Evolutionary conservation across 306 rosid genomes (phyloP).

Genomic region (Delonix regia): DNA sequence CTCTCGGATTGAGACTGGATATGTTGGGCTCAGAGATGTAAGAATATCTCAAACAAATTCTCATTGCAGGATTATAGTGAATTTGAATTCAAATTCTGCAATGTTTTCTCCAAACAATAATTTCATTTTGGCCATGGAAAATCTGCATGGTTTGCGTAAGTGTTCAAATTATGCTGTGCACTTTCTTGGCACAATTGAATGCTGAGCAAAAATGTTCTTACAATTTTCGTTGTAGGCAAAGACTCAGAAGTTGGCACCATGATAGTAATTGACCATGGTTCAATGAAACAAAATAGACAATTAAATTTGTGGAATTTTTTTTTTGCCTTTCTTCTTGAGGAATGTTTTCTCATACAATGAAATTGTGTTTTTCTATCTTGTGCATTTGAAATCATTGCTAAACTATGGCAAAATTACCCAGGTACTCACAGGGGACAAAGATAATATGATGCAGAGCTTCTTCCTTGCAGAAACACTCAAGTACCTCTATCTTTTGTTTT

Average conservation of each 20-base stretch:
- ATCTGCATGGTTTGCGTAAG: conserved; percentile 12
- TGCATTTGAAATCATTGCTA: conserved; percentile 26
- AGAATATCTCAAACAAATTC: conserved; percentile 40
- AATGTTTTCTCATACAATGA: conserved; percentile 20
- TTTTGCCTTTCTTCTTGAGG: conserved; percentile 18
- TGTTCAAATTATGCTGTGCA: conserved; percentile 13
- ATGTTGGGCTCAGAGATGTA: conserved; percentile 96
- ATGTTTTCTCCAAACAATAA: conserved; percentile 26
- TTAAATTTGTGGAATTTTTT: neutral
- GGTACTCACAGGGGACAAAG: conserved; percentile 55
- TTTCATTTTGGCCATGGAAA: conserved; percentile 32
- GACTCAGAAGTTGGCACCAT: conserved; percentile 2
- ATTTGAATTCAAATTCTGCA: neutral
- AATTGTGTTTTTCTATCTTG: conserved; percentile 13
- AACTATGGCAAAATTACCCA: conserved; percentile 36
- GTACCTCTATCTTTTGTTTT: conserved; percentile 69
- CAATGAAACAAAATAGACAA: neutral
- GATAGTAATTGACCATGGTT: conserved; percentile 12
- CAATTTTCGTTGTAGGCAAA: conserved; percentile 6
- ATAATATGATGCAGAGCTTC: conserved; percentile 72
- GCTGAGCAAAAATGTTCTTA: conserved; percentile 22
- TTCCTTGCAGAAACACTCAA: conserved; percentile 72
- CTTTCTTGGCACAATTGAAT: neutral
- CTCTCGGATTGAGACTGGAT: conserved; percentile 84
- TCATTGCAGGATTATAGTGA: neutral